These are phyloP conservation scores for Thymus mandschuricus DNA, from an alignment of 257 asterid species.

Conservation along the genomic window DNA sequence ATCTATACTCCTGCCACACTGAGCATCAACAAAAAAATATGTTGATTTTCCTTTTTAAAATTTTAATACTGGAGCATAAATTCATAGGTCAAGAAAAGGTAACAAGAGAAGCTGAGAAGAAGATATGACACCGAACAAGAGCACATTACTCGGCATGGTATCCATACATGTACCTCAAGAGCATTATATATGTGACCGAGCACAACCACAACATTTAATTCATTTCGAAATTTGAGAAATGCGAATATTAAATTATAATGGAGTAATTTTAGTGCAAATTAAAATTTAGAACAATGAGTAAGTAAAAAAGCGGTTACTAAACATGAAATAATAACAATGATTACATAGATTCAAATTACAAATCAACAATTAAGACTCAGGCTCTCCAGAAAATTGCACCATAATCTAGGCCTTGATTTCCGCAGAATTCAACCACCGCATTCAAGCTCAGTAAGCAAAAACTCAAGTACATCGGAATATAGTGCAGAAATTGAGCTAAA, in stretches of 20 bases:
- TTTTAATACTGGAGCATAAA: neutral
- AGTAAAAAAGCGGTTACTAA: conserved; percentile 33
- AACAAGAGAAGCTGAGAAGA: conserved; percentile 7
- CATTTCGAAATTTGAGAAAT: conserved; percentile 18
- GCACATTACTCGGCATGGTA: conserved; percentile 14
- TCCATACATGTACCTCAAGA: conserved; percentile 14
- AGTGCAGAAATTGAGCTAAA: conserved; percentile 20
- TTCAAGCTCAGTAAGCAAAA: conserved; percentile 25
- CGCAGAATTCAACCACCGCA: conserved; percentile 24
- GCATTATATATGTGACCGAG: conserved; percentile 25
- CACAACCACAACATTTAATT: conserved; percentile 29
- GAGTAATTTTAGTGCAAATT: conserved; percentile 7
- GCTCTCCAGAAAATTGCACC: conserved; percentile 27
- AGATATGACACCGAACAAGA: conserved; percentile 14
- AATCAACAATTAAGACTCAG: conserved; percentile 34
- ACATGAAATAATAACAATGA: conserved; percentile 11
- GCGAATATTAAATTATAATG: conserved; percentile 17
- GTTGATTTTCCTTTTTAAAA: neutral
- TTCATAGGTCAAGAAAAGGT: neutral
- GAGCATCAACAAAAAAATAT: conserved; percentile 2
- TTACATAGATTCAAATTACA: conserved; percentile 28
- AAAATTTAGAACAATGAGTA: conserved; percentile 17
- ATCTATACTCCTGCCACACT: conserved; percentile 32
- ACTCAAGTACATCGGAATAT: conserved; percentile 23
- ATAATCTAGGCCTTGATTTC: conserved; percentile 31